A percentile compares a stretch with the other conserved stretches of the same genome.
Evolutionary conservation across 306 rosid genomes (phyloP).

Genomic region (Abrus pulchellus): DNA sequence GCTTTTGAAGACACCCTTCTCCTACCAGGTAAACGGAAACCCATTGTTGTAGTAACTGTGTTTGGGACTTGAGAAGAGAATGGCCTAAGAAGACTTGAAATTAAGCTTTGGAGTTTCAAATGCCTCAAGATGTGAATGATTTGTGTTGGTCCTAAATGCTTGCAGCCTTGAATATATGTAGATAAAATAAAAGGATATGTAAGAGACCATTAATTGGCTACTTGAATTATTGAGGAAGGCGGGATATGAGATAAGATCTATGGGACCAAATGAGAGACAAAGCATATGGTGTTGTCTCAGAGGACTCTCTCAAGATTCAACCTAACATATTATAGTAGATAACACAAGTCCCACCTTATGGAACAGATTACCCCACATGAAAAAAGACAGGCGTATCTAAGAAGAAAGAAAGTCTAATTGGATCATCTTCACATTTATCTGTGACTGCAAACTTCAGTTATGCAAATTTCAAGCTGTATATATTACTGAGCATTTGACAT

Average conservation of each 20-base stretch:
- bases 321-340: background rate
- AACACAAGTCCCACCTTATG: slow-evolving; percentile 25
- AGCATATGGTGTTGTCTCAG: slow-evolving; percentile 55
- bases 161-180: slow-evolving; percentile 42
- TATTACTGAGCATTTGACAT: slow-evolving; percentile 11
- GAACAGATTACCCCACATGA: slow-evolving; percentile 27
- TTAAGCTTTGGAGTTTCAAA: background rate
- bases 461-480: background rate
- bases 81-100: background rate
- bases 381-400: background rate
- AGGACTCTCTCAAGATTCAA: slow-evolving; percentile 27
- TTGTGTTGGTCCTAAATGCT: slow-evolving; percentile 40
- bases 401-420: slow-evolving; percentile 8
- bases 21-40: slow-evolving; percentile 31
- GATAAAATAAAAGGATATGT: slow-evolving; percentile 27
- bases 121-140: slow-evolving; percentile 31
- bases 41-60: slow-evolving; percentile 29
- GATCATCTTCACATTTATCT: slow-evolving; percentile 11
- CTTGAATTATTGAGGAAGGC: background rate
- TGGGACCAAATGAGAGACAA: background rate
- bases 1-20: slow-evolving; percentile 28
- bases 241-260: background rate
- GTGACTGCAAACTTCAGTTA: background rate
- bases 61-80: background rate
- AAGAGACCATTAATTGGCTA: slow-evolving; percentile 7